A percentile compares a stretch with the other conserved stretches of the same genome.
Evolutionary conservation across 805 yeast genomes (phyloP).

Genomic region (Barnettozyma siamensis): DNA sequence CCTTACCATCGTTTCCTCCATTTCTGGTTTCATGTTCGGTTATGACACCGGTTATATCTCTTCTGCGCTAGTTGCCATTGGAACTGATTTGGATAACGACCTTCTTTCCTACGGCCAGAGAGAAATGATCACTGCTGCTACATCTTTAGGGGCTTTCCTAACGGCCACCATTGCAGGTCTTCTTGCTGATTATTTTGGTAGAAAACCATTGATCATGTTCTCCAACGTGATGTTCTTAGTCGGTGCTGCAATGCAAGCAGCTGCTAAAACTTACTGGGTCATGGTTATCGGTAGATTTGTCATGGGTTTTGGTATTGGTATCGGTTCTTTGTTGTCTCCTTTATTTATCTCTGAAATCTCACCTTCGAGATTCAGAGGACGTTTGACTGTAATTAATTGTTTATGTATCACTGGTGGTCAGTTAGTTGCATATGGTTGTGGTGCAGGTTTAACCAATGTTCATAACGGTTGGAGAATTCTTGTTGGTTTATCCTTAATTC

Average conservation of each 20-base stretch:
- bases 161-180: slow-evolving; percentile 77
- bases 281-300: slow-evolving; percentile 90
- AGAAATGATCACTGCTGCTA: slow-evolving; percentile 89
- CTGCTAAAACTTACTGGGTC: slow-evolving; percentile 75
- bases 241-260: slow-evolving; percentile 83
- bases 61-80: slow-evolving; percentile 82
- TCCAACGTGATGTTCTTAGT: slow-evolving; percentile 77
- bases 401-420: slow-evolving; percentile 94
- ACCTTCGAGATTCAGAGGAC: slow-evolving; percentile 86
- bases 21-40: slow-evolving; percentile 96
- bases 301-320: slow-evolving; percentile 96
- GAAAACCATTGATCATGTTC: slow-evolving; percentile 77
- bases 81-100: slow-evolving; percentile 61
- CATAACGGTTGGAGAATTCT: slow-evolving; percentile 88
- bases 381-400: slow-evolving; percentile 83
- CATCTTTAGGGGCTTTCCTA: slow-evolving; percentile 87
- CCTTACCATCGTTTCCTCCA: slow-evolving; percentile 72
- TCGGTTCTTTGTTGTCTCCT: slow-evolving; percentile 93
- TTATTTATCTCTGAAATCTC: slow-evolving; percentile 88
- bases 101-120: slow-evolving; percentile 68
- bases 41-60: slow-evolving; percentile 97
- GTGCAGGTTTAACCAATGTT: slow-evolving; percentile 75
- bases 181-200: slow-evolving; percentile 76
- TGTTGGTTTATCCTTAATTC: slow-evolving; percentile 87
- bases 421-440: slow-evolving; percentile 86